phyloP scores from a whole-genome alignment of 164 flowering plant species.

The Chimonanthus praecox region DNA sequence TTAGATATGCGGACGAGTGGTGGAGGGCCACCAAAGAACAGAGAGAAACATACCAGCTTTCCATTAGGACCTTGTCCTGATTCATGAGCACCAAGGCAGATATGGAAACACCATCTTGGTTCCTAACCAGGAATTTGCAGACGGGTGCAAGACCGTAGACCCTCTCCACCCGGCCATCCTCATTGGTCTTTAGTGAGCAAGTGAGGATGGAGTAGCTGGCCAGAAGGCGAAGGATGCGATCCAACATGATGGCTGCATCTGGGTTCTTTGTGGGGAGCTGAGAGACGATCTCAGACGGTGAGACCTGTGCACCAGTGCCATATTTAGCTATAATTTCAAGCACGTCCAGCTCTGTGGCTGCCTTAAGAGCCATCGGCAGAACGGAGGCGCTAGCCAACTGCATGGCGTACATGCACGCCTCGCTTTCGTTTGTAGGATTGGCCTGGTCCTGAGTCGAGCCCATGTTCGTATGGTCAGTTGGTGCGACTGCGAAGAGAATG shows the following conservation, averaged over 20 bases:
- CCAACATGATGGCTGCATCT: conserved; percentile 61
- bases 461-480: neutral
- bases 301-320: conserved; percentile 41
- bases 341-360: conserved; percentile 68
- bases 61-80: conserved; percentile 88
- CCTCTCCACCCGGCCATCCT: conserved; percentile 50
- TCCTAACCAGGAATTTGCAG: conserved; percentile 61
- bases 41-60: conserved; percentile 60
- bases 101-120: conserved; percentile 63
- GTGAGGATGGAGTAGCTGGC: conserved; percentile 61
- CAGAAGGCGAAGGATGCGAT: conserved; percentile 66
- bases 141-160: conserved; percentile 75
- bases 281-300: conserved; percentile 53
- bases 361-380: conserved; percentile 65
- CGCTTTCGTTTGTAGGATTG: conserved; percentile 28
- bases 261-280: conserved; percentile 62
- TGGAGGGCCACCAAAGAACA: neutral
- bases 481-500: neutral
- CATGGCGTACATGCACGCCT: conserved; percentile 54
- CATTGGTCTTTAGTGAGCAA: conserved; percentile 27
- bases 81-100: conserved; percentile 67
- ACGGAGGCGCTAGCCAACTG: conserved; percentile 54
- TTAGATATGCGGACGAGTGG: too few species aligned
- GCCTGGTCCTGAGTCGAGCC: neutral
- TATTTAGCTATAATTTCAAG: conserved; percentile 62